phyloP scores from a whole-genome alignment of 2,329 filamentous ascomycete species.

The Leptosphaerulina australis region DNA sequence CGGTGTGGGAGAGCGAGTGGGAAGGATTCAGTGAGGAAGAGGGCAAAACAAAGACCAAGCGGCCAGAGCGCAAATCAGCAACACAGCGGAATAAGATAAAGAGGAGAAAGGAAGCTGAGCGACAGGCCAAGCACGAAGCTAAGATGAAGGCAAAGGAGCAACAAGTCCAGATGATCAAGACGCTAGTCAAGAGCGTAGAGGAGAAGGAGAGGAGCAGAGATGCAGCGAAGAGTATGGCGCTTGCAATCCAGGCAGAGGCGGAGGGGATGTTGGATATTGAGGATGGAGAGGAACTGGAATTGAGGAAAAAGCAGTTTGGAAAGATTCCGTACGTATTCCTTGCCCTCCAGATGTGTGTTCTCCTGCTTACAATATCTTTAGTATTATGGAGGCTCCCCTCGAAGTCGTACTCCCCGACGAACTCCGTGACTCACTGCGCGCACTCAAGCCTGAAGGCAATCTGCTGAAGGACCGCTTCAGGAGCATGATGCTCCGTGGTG shows the following conservation, averaged over 20 bases:
- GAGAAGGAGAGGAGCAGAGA: constrained; percentile 61
- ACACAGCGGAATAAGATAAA: constrained; percentile 86
- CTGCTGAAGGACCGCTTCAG: constrained; percentile 89
- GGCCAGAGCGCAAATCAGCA: constrained; percentile 82
- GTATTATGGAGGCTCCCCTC: constrained; percentile 70
- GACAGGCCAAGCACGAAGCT: constrained; percentile 74
- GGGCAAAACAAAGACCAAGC: constrained; percentile 71
- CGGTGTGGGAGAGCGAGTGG: constrained; percentile 87
- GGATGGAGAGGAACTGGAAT: constrained; percentile 50
- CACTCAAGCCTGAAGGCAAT: constrained; percentile 89
- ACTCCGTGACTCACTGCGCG: constrained; percentile 56
- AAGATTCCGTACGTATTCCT: constrained; percentile 56
- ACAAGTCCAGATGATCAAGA: constrained; percentile 73
- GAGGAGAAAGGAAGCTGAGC: constrained; percentile 85
- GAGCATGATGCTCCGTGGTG: constrained; percentile 84
- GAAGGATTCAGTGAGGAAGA: constrained; percentile 61
- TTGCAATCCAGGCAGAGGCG: constrained; percentile 34
- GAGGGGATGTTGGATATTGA: constrained; percentile 35
- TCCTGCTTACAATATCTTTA: constrained; percentile 37
- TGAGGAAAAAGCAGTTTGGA: constrained; percentile 76
- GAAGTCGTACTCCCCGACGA: constrained; percentile 59
- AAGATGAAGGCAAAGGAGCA: constrained; percentile 74
- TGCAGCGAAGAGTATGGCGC: constrained; percentile 25
- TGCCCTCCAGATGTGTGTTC: too few relatives aligned
- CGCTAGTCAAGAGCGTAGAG: constrained; percentile 68